phyloP scores from a whole-genome alignment of 2,329 filamentous ascomycete genomes.

The Trichoderma sp. region DNA sequence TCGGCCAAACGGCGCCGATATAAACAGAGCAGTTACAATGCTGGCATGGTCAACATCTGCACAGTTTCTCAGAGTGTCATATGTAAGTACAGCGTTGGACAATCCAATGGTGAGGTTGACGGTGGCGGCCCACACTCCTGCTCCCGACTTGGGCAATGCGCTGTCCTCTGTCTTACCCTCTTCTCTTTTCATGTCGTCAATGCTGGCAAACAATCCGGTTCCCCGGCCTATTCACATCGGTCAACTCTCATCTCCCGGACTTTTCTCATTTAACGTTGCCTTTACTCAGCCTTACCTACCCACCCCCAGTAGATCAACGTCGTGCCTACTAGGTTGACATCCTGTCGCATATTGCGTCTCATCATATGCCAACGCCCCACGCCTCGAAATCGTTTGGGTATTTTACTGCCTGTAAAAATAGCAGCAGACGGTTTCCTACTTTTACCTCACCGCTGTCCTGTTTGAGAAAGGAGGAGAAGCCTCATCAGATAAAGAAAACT shows the following conservation, averaged over 20 bases:
- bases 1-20: background rate
- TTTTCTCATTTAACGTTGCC: background rate
- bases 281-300: slow-evolving; percentile 13
- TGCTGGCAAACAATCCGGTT: background rate
- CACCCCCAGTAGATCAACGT: slow-evolving; percentile 19
- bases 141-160: slow-evolving; percentile 4
- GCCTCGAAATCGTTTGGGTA: slow-evolving; percentile 11
- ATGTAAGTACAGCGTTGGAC: slow-evolving; percentile 14
- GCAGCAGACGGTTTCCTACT: background rate
- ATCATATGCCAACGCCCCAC: slow-evolving; percentile 25
- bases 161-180: slow-evolving; percentile 16
- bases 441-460: background rate
- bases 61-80: slow-evolving; percentile 2
- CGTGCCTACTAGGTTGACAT: slow-evolving; percentile 21
- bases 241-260: background rate
- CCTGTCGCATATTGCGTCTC: slow-evolving; percentile 27
- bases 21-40: background rate
- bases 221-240: background rate
- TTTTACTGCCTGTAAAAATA: background rate
- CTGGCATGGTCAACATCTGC: slow-evolving; percentile 1
- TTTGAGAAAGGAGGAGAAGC: background rate
- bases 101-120: background rate
- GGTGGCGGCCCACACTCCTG: slow-evolving; percentile 8
- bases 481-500: background rate
- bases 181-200: slow-evolving; percentile 3